Evolutionary conservation across 768 basidiomycete genomes (phyloP), one percentile per base, ranked within the genome.

Genomic region (Thelephora ganbajun): DNA sequence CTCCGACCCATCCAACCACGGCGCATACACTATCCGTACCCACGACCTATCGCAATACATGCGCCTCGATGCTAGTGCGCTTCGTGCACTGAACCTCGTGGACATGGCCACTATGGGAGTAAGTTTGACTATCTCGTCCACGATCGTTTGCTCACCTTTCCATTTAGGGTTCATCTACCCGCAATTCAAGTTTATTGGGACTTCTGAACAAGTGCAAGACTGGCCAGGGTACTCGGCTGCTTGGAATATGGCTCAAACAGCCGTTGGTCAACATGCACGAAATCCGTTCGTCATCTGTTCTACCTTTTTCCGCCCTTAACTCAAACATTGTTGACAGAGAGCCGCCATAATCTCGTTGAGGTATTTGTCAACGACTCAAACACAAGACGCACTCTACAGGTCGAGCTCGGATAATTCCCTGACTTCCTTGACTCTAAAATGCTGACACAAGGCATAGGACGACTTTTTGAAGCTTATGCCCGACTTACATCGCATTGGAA

Each of bases 131-230:
- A 45, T 30, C 45, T 36, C 22, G 39, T 44, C 22, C 26, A 26
- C 46, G 33, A 20, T 33, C 5, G n/a, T 43, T 20, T 12, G 12
- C 35, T 7, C 14, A 26, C 51, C 48, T 49, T 48, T 33, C 13
- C 19, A 2, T 36, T 23, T 49, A 80, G 76, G 74, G 72, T 36
- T 74, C 73, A 6, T 68, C 76, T 1, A 80, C 78, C 46, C 83
- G 87, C 58, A 92, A 85, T 53, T 87, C 85, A 26, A 93, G 89
- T 3, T 62, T 99, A 5, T 79, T 92, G 47, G 92, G 92, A 0
- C 67, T 96, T 6, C 65, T 99, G 49, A 96, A 98, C 61, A 87
- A 86, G 56, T 96, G 94, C 69, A 96, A 96, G 66, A 98, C 96
- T 0, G 79, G 88, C 0, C 96, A 99, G 59, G 96, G 96, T 0